phyloP scores from a whole-genome alignment of 2,329 filamentous ascomycete species.

The Metarhizium humberi region DNA sequence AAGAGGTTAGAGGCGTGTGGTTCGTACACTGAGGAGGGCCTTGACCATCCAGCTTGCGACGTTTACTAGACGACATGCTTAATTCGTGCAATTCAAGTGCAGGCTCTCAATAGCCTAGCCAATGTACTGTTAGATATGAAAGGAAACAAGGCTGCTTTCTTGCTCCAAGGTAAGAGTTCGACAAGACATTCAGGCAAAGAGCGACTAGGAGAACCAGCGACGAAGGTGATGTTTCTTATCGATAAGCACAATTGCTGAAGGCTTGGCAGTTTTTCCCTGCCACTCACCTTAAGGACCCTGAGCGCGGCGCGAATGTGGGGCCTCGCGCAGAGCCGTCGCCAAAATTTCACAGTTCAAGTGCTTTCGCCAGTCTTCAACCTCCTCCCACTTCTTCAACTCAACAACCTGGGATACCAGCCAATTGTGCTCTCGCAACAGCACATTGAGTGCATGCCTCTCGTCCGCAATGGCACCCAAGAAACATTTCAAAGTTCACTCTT shows the following conservation, averaged over 20 bases:
- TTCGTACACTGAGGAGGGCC: constrained; percentile 21
- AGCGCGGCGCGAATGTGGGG: constrained; percentile 3
- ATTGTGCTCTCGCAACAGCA: neutral
- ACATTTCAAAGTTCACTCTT: constrained; percentile 26
- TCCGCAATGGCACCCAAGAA: constrained; percentile 27
- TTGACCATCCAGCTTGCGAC: constrained; percentile 23
- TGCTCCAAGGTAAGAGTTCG: neutral
- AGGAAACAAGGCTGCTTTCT: neutral
- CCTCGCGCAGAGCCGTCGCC: neutral
- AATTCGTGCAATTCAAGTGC: neutral
- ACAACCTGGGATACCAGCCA: neutral
- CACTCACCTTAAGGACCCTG: neutral
- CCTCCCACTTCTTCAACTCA: neutral
- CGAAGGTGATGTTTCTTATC: neutral
- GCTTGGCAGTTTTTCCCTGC: neutral
- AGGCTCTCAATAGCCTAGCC: neutral
- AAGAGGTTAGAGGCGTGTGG: neutral
- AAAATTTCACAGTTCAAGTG: constrained; percentile 6
- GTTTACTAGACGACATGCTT: constrained; percentile 21
- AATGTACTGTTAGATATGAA: neutral
- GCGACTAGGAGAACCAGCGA: neutral
- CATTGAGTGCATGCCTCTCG: constrained; percentile 1
- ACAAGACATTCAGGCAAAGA: neutral
- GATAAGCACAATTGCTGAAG: neutral
- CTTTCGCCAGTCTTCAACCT: constrained; percentile 6